Evolutionary conservation across 108 stramenopile genomes (phyloP), one percentile per base, ranked within the genome.

Genomic region (Nitzschia sp.): DNA sequence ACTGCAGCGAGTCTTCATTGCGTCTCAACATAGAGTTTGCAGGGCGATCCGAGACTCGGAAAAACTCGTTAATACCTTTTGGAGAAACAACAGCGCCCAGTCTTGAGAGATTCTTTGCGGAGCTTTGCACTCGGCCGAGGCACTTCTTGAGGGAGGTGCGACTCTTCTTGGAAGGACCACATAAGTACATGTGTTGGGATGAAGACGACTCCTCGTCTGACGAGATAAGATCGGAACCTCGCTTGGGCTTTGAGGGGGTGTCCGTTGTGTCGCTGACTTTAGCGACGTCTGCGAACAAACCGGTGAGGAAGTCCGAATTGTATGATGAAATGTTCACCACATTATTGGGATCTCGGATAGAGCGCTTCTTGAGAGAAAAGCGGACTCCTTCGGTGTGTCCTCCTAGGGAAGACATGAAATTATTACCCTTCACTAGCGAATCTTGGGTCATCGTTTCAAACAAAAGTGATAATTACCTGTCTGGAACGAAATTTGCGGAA

Each of bases 281-380:
- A 31, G 82, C 80, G n/a, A 84, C 76, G 41, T 84, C 83, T n/a
- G 80, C 80, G 58, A 84, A 84, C 6, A 84, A 58, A 19, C 83
- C 83, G 13, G 67, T 65, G 9, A 84, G 65, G 54, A 84, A 80
- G 22, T 64, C 83, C 0, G 83, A 84, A 53, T 80, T 80, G 54
- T 75, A 77, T 25, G 83, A 66, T 32, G 83, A 69, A n/a, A 84
- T 33, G 34, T 30, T 65, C 13, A 66, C 48, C n/a, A 28, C 69
- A 11, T 61, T 33, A 28, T 33, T 17, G n/a, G 68, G 25, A 4
- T 38, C 22, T 31, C 56, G 52, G 27, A 66, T 36, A 6, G 73
- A 45, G 22, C 79, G 55, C 75, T 80, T 80, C 26, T 70, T 68
- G 21, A 80, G 58, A n/a, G 45, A 61, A 27, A 80, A 72, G 28